phyloP scores from a whole-genome alignment of 192 early-diverging fungal species.

The Phycomyces nitens region DNA sequence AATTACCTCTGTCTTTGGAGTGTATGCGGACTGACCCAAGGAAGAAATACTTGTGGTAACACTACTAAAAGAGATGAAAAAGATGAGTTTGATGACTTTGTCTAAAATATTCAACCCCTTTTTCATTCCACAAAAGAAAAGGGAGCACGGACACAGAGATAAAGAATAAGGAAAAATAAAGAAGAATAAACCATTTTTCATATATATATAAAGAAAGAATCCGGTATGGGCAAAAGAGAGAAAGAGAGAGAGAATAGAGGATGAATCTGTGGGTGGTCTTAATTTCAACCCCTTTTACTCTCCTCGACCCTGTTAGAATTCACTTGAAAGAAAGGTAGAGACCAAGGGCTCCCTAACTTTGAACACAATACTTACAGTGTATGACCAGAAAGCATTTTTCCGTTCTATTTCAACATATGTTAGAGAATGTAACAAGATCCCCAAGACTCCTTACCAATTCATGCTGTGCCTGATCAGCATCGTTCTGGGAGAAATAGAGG shows the following conservation, averaged over 20 bases:
- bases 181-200: constrained; percentile 6
- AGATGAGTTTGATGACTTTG: background rate
- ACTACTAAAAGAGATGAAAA: background rate
- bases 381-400: constrained; percentile 3
- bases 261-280: too few species aligned
- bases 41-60: background rate
- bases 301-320: too few species aligned
- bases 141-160: background rate
- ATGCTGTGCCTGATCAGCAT: constrained; percentile 28
- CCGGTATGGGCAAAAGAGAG: background rate
- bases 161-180: background rate
- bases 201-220: background rate
- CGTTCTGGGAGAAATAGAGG: constrained; percentile 34
- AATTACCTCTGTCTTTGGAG: too few species aligned
- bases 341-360: too few species aligned
- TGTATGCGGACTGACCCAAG: background rate
- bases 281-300: too few species aligned
- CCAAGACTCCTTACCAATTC: constrained; percentile 25
- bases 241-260: background rate
- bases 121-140: background rate
- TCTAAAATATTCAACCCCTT: too few species aligned
- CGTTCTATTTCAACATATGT: constrained; percentile 7
- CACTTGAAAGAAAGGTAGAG: too few species aligned
- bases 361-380: constrained; percentile 8
- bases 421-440: background rate